phyloP scores from a whole-genome alignment of 192 early-diverging fungal genomes.

The Spinellus fusiger region DNA sequence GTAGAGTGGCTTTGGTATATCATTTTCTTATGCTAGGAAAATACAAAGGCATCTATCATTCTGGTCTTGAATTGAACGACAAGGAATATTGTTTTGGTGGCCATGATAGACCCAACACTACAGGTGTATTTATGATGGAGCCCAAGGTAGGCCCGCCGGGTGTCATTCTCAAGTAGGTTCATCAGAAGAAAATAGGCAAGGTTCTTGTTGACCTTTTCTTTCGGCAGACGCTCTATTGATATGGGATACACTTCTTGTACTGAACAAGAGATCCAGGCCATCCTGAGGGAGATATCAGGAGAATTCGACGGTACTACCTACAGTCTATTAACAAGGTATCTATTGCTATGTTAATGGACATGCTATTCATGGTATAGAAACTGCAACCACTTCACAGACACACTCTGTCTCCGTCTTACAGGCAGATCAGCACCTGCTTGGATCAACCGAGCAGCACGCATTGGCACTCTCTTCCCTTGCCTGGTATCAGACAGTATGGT shows the following conservation, averaged over 20 bases:
- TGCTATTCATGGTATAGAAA: slow-evolving; percentile 5
- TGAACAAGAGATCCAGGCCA: slow-evolving; percentile 3
- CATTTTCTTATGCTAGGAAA: background rate
- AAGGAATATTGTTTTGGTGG: slow-evolving; percentile 34
- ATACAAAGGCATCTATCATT: slow-evolving; percentile 26
- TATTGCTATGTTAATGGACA: background rate
- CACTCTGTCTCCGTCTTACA: slow-evolving; percentile 14
- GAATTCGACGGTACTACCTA: slow-evolving; percentile 14
- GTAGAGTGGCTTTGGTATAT: slow-evolving; percentile 1
- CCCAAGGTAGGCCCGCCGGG: slow-evolving; percentile 24
- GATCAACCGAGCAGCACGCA: slow-evolving; percentile 23
- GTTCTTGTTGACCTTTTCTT: background rate
- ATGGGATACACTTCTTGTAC: slow-evolving; percentile 24
- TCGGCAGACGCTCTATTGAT: slow-evolving; percentile 16
- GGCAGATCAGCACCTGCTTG: slow-evolving; percentile 15
- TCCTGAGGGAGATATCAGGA: slow-evolving; percentile 10
- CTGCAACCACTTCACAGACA: slow-evolving; percentile 26
- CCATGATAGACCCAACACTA: slow-evolving; percentile 23
- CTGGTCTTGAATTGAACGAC: slow-evolving; percentile 24
- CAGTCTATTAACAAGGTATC: slow-evolving; percentile 24
- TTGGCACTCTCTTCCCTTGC: slow-evolving; percentile 26
- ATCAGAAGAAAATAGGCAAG: background rate
- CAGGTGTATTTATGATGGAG: slow-evolving; percentile 29
- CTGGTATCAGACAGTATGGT: slow-evolving; percentile 21
- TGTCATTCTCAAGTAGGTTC: slow-evolving; percentile 15